These are phyloP conservation scores for Arabidopsis arenosa DNA, from an alignment of 345 rosid species.

Conservation along the genomic window DNA sequence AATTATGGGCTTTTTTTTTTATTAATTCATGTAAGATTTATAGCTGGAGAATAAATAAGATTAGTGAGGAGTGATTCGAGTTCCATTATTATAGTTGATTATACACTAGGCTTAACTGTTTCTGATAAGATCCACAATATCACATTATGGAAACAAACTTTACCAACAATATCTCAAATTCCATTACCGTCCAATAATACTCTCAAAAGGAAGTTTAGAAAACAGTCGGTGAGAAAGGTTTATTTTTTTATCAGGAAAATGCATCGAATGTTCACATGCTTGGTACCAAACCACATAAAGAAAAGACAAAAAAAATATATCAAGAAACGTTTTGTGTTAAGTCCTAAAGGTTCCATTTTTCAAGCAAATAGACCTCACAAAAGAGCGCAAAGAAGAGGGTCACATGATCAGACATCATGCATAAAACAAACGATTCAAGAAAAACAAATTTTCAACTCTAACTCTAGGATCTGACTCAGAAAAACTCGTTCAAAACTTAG, in stretches of 20 bases:
- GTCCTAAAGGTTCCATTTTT: constrained; percentile 24
- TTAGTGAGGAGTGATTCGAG: constrained; percentile 37
- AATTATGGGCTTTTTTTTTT: background rate
- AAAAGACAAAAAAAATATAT: constrained; percentile 17
- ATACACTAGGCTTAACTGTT: constrained; percentile 35
- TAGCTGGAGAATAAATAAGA: constrained; percentile 14
- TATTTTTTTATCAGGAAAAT: background rate
- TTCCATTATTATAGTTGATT: constrained; percentile 41
- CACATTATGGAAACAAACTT: constrained; percentile 41
- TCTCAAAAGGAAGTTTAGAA: constrained; percentile 18
- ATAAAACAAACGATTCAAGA: constrained; percentile 13
- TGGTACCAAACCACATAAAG: constrained; percentile 15
- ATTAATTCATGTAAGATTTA: background rate
- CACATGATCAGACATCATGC: constrained; percentile 29
- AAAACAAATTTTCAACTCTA: background rate
- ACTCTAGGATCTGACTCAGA: background rate
- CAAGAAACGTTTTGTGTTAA: constrained; percentile 31
- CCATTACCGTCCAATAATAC: constrained; percentile 26
- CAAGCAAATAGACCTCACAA: constrained; percentile 13
- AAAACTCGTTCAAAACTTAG: background rate
- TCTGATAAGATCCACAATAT: constrained; percentile 30
- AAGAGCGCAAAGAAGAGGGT: constrained; percentile 21
- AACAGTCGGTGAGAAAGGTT: background rate
- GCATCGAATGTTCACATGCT: constrained; percentile 24
- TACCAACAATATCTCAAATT: constrained; percentile 18